Evolutionary conservation across 2,329 filamentous ascomycete species (phyloP), one percentile per base, ranked within the genome.

Genomic region (Penicillium sp.): DNA sequence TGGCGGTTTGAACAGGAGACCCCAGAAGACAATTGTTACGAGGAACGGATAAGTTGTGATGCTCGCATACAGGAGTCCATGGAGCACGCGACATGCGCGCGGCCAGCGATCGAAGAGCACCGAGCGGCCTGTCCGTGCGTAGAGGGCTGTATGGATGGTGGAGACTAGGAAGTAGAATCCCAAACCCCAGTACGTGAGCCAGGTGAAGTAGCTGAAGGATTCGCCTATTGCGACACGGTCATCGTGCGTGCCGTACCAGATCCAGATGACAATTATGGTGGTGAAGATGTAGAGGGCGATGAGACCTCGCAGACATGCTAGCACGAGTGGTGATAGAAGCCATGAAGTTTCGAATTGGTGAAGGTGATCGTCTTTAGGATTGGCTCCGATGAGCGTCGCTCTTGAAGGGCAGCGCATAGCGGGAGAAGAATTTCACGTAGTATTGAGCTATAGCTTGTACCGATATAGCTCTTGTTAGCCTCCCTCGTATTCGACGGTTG

Each of bases 181-280:
- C 35, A 93, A 76, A 2, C 90, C 90, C 90, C 90, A 95, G 80
- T 88, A 95, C 10, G 89, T 90, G 57, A 95, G 79, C 68, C 87
- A 80, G 27, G 91, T 96, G 79, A 96, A 96, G 80, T 86, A 96
- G 66, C 87, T 90, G 78, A 96, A 95, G 46, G 82, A 82, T 46
- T 79, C 74, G 52, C 79, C 76, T 26, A 84, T 82, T 1, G 67
- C 69, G 33, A 69, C 62, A 69, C 80, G 82, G 48, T 81, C 60
- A 33, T 73, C 70, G 70, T 84, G 80, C n/a, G 79, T 76, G 68
- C 86, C 86, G 58, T 84, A 76, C 80, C 84, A 90, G 59, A 80
- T 86, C 70, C 92, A 85, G 69, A 85, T 83, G 79, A 87, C 85
- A 76, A 95, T 81, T 56, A 89, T 82, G 13, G 86, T 85, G 24